A percentile compares a stretch with the other conserved stretches of the same genome.
These are phyloP conservation scores for Claviceps purpurea DNA, from an alignment of 2,329 filamentous ascomycete species.

Conservation along the genomic window DNA sequence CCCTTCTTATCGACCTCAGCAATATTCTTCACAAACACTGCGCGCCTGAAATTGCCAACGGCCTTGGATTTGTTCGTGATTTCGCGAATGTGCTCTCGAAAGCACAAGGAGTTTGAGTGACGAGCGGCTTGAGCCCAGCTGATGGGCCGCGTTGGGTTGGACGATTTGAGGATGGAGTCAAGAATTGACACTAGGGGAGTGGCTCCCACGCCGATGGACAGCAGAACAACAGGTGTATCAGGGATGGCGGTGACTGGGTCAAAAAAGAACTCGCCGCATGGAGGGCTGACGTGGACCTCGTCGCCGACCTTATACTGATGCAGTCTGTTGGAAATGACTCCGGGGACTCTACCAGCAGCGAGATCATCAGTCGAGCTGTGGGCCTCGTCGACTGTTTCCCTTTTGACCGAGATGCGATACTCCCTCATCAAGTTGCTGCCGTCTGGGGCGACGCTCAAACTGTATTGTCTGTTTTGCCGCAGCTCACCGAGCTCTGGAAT, in stretches of 20 bases:
- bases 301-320: slow-evolving; percentile 38
- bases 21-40: slow-evolving; percentile 40
- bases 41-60: slow-evolving; percentile 14
- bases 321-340: slow-evolving; percentile 40
- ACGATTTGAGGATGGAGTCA: slow-evolving; percentile 31
- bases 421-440: slow-evolving; percentile 33
- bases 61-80: slow-evolving; percentile 17
- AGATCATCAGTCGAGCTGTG: slow-evolving; percentile 18
- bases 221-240: slow-evolving; percentile 45
- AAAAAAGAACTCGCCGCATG: slow-evolving; percentile 49
- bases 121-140: slow-evolving; percentile 51
- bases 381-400: slow-evolving; percentile 24
- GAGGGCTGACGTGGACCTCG: slow-evolving; percentile 40
- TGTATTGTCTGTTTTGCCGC: slow-evolving; percentile 63
- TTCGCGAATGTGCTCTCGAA: slow-evolving; percentile 33
- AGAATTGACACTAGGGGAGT: slow-evolving; percentile 55
- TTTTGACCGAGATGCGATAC: slow-evolving; percentile 68
- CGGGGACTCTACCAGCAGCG: slow-evolving; percentile 23
- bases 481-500: slow-evolving; percentile 46
- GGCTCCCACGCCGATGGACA: slow-evolving; percentile 56
- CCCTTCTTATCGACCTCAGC: slow-evolving; percentile 28
- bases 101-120: slow-evolving; percentile 37
- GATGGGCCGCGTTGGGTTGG: slow-evolving; percentile 29
- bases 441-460: slow-evolving; percentile 45
- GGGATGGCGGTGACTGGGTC: slow-evolving; percentile 28